Evolutionary conservation across 2,329 filamentous ascomycete species (phyloP).

Genomic region (Dactylonectria estremocensis): DNA sequence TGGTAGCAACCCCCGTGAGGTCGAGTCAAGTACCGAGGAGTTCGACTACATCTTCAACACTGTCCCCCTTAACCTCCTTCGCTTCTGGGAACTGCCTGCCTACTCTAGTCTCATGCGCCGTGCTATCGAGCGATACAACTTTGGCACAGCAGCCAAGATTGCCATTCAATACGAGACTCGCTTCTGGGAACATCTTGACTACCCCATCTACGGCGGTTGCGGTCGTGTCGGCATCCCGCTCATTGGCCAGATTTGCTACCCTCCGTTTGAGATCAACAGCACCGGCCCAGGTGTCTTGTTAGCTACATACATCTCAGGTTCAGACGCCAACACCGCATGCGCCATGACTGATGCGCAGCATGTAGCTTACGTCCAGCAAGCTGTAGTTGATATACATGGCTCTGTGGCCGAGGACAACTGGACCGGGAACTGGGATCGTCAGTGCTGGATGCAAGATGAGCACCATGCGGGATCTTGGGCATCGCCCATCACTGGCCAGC

Average conservation of each 20-base stretch:
- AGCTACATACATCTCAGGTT: conserved; percentile 41
- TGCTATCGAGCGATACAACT: conserved; percentile 46
- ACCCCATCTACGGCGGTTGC: conserved; percentile 61
- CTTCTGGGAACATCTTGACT: conserved; percentile 49
- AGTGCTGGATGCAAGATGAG: conserved; percentile 71
- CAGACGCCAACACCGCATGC: conserved; percentile 34
- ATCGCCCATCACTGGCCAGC: conserved; percentile 66
- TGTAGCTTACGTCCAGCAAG: conserved; percentile 37
- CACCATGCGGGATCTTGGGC: conserved; percentile 72
- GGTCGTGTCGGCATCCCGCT: conserved; percentile 25
- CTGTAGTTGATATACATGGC: conserved; percentile 39
- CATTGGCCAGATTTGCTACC: conserved; percentile 41
- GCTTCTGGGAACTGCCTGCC: conserved; percentile 55
- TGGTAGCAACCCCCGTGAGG: conserved; percentile 41
- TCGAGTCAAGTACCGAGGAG: conserved; percentile 46
- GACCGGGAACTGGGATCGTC: conserved; percentile 70
- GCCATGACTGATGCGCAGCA: conserved; percentile 43
- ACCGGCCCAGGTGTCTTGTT: conserved; percentile 38
- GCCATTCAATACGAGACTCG: conserved; percentile 71
- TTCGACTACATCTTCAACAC: conserved; percentile 58
- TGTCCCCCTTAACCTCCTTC: conserved; percentile 55
- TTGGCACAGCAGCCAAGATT: conserved; percentile 55
- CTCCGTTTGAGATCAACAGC: conserved; percentile 36
- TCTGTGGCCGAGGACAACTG: conserved; percentile 67
- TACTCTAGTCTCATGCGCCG: conserved; percentile 51